phyloP scores from a whole-genome alignment of 179 eudicot genomes.

The Spergularia azorica region DNA sequence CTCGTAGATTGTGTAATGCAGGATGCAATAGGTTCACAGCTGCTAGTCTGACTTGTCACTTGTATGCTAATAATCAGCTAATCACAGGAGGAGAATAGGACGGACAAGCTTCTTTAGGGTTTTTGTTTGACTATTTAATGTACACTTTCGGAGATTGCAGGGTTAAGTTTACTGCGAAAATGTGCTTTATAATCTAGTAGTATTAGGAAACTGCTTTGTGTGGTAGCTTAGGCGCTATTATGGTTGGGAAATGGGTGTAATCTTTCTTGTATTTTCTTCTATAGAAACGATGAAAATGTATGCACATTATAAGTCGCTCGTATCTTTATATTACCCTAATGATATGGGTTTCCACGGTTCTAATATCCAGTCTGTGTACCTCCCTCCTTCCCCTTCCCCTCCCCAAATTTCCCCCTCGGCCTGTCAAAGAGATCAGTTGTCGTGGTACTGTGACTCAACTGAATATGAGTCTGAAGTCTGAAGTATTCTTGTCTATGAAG shows the following conservation, averaged over 20 bases:
- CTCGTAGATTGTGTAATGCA: constrained; percentile 22
- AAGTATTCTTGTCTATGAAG: too few species aligned
- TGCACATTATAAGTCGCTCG: constrained; percentile 11
- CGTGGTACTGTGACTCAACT: background rate
- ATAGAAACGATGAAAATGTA: constrained; percentile 27
- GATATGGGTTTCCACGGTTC: constrained; percentile 13
- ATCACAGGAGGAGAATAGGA: constrained; percentile 30
- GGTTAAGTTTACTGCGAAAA: constrained; percentile 10
- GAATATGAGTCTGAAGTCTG: too few species aligned
- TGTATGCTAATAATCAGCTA: constrained; percentile 36
- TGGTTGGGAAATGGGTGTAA: constrained; percentile 17
- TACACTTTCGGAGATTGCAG: constrained; percentile 21
- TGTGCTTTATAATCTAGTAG: constrained; percentile 24
- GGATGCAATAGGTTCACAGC: constrained; percentile 34
- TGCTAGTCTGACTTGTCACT: constrained; percentile 28
- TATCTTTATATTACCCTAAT: constrained; percentile 15
- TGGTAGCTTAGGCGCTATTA: constrained; percentile 4
- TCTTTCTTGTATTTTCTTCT: constrained; percentile 10
- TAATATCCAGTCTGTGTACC: background rate
- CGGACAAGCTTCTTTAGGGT: constrained; percentile 16
- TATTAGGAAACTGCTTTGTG: constrained; percentile 22
- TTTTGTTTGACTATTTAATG: constrained; percentile 19
- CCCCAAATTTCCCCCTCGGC: background rate
- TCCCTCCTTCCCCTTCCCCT: background rate
- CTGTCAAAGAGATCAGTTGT: background rate